Evolutionary conservation across 2,329 filamentous ascomycete genomes (phyloP).

Genomic region (Calonectria fujianensis): DNA sequence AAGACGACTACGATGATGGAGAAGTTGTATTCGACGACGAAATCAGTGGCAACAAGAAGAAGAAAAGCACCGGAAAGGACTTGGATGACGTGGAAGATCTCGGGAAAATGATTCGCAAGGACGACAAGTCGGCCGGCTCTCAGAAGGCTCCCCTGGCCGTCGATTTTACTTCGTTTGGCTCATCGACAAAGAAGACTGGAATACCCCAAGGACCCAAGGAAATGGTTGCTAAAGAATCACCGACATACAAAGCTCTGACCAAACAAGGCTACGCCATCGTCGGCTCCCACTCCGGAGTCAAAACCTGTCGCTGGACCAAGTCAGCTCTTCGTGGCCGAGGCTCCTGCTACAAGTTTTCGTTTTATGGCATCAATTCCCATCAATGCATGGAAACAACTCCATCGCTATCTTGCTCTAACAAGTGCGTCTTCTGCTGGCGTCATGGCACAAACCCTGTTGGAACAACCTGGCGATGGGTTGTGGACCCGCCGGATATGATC

Average conservation of each 20-base stretch:
- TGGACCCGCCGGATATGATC: slow-evolving; percentile 92
- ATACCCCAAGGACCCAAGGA: slow-evolving; percentile 79
- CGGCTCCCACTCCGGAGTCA: slow-evolving; percentile 95
- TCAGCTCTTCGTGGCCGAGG: slow-evolving; percentile 94
- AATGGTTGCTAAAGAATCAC: slow-evolving; percentile 95
- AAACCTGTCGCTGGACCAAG: slow-evolving; percentile 99
- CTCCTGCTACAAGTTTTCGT: slow-evolving; percentile 98
- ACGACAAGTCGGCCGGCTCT: slow-evolving; percentile 54
- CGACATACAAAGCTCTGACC: slow-evolving; percentile 90
- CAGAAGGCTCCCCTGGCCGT: slow-evolving; percentile 78
- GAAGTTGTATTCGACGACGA: slow-evolving; percentile 68
- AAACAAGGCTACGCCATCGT: slow-evolving; percentile 98
- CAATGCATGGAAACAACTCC: slow-evolving; percentile 99
- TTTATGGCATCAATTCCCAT: slow-evolving; percentile 97
- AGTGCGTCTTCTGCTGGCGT: slow-evolving; percentile 99
- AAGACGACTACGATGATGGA: slow-evolving; percentile 74
- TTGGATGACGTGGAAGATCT: slow-evolving; percentile 92
- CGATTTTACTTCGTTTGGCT: slow-evolving; percentile 88
- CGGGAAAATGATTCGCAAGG: slow-evolving; percentile 76
- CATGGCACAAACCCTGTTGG: slow-evolving; percentile 98
- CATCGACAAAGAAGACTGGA: slow-evolving; percentile 66
- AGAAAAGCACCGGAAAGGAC: slow-evolving; percentile 59
- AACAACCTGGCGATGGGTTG: slow-evolving; percentile 97
- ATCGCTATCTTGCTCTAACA: slow-evolving; percentile 96
- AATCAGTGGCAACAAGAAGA: slow-evolving; percentile 63